Conservation (phyloP, 2,329 filamentous ascomycete genomes). For the Trichophyton benhamiae region DNA sequence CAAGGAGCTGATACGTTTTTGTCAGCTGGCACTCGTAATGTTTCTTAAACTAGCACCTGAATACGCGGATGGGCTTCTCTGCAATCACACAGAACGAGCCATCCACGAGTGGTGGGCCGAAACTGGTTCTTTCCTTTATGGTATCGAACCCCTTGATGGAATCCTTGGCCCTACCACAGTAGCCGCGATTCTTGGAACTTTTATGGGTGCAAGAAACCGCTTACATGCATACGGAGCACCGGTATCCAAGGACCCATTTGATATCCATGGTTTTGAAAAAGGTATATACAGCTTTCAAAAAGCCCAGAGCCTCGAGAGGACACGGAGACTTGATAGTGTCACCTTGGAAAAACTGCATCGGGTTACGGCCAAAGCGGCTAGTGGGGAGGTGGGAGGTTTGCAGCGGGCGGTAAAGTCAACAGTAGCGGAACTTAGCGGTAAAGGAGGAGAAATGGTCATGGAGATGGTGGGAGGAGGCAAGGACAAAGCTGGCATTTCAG, state of each 20-base stretch:
- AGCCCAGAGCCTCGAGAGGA: constrained; percentile 64
- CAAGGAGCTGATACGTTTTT: constrained; percentile 78
- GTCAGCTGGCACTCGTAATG: constrained; percentile 74
- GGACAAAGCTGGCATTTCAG: constrained; percentile 79
- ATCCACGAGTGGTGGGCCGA: constrained; percentile 95
- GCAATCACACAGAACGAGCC: constrained; percentile 81
- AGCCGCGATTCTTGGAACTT: constrained; percentile 69
- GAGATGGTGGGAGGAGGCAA: constrained; percentile 71
- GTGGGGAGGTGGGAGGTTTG: constrained; percentile 82
- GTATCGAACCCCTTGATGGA: constrained; percentile 82
- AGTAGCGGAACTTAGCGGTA: constrained; percentile 83
- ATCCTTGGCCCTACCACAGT: constrained; percentile 88
- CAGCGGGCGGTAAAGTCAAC: constrained; percentile 90
- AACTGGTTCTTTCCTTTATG: constrained; percentile 77
- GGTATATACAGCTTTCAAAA: constrained; percentile 86
- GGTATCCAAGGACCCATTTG: constrained; percentile 82
- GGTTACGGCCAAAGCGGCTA: constrained; percentile 78
- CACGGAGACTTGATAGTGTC: constrained; percentile 66
- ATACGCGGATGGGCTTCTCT: constrained; percentile 84
- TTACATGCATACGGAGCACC: constrained; percentile 74
- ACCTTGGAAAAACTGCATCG: constrained; percentile 71
- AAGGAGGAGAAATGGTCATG: constrained; percentile 86
- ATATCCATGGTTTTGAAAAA: constrained; percentile 67
- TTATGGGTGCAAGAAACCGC: constrained; percentile 82
- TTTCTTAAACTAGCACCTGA: constrained; percentile 80